phyloP scores from a whole-genome alignment of 441 rosid species.

The Lepidium campestre region DNA sequence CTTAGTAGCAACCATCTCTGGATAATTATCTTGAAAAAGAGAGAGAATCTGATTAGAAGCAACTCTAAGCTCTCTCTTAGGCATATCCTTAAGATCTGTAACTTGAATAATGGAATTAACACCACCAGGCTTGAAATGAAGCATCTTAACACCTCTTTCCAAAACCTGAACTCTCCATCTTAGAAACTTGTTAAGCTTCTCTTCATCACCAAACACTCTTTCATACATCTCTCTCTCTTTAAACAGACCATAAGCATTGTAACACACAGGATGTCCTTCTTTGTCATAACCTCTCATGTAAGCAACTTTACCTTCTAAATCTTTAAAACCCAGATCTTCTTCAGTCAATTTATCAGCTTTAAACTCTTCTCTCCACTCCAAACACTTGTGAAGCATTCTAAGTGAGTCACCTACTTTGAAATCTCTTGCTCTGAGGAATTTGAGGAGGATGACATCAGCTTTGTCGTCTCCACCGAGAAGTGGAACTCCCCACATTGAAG shows the following conservation, averaged over 20 bases:
- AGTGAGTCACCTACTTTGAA: slow-evolving; percentile 61
- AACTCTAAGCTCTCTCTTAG: slow-evolving; percentile 83
- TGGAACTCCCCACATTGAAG: slow-evolving; percentile 77
- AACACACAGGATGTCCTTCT: slow-evolving; percentile 89
- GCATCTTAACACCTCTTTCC: slow-evolving; percentile 66
- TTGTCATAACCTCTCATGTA: slow-evolving; percentile 82
- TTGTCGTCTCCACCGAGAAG: slow-evolving; percentile 57
- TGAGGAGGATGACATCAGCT: slow-evolving; percentile 77
- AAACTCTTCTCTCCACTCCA: slow-evolving; percentile 76
- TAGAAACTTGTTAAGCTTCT: slow-evolving; percentile 65
- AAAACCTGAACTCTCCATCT: slow-evolving; percentile 95
- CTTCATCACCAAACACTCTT: slow-evolving; percentile 80
- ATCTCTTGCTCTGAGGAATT: slow-evolving; percentile 90
- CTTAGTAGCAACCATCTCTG: slow-evolving; percentile 98
- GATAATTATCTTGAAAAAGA: slow-evolving; percentile 92
- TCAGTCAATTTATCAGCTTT: slow-evolving; percentile 59
- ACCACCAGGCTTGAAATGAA: slow-evolving; percentile 92
- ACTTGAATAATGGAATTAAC: slow-evolving; percentile 84
- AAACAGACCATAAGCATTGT: slow-evolving; percentile 86
- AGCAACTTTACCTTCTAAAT: slow-evolving; percentile 77
- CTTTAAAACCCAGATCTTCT: slow-evolving; percentile 80
- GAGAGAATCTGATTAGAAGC: slow-evolving; percentile 85
- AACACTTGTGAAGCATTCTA: slow-evolving; percentile 69
- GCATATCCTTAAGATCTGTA: slow-evolving; percentile 95
- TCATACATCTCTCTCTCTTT: slow-evolving; percentile 76